Conservation (phyloP, 768 basidiomycete species). For the Naganishia friedmannii region DNA sequence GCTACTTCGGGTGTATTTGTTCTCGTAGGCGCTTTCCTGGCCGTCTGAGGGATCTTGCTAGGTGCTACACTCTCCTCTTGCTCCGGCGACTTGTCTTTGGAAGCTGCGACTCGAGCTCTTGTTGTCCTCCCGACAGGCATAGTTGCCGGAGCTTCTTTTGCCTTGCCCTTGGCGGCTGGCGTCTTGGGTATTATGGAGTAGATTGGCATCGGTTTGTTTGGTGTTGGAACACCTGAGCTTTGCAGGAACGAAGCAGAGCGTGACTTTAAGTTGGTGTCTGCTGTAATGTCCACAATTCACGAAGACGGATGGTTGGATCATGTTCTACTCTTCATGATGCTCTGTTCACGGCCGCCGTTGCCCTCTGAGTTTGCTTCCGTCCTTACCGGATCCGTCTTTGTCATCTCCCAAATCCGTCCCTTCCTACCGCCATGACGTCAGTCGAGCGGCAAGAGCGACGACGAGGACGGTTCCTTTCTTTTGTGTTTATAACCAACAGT, state of each 20-base stretch:
- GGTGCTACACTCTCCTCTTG: neutral
- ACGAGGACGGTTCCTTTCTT: neutral
- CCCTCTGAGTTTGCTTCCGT: too few species aligned
- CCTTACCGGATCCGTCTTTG: neutral
- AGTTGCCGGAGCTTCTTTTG: neutral
- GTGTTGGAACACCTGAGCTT: neutral
- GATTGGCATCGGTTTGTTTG: neutral
- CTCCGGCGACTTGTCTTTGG: neutral
- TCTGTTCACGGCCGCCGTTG: neutral
- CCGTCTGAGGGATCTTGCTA: constrained; percentile 12
- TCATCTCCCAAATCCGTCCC: neutral
- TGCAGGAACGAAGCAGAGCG: neutral
- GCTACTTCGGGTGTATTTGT: too few species aligned
- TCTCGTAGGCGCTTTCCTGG: neutral
- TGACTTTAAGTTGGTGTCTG: neutral
- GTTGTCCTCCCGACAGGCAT: constrained; percentile 13
- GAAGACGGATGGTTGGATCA: neutral
- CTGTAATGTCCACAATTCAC: neutral
- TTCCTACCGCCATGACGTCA: neutral
- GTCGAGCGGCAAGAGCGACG: neutral
- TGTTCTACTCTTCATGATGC: neutral
- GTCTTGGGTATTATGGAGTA: constrained; percentile 21
- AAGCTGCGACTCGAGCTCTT: constrained; percentile 7
- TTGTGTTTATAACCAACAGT: neutral
- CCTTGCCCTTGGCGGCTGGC: constrained; percentile 16